phyloP scores from a whole-genome alignment of 306 rosid species.

The Crotalaria pallida region DNA sequence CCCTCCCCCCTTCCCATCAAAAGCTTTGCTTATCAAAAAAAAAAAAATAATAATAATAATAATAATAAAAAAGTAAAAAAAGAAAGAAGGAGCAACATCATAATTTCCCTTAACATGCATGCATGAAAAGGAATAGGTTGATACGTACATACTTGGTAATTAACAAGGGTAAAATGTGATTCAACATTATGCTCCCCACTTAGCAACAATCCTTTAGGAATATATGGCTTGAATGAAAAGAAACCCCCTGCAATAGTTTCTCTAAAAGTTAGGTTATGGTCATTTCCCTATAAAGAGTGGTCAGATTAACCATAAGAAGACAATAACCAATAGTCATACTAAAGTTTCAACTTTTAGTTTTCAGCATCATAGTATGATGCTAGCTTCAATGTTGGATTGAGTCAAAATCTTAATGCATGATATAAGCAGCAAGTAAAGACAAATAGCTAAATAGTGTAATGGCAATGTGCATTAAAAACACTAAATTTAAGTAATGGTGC shows the following conservation, averaged over 20 bases:
- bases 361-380: constrained; percentile 12
- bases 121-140: constrained; percentile 27
- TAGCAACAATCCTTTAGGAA: constrained; percentile 65
- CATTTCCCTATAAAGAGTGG: constrained; percentile 8
- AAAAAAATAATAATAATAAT: too few relatives aligned
- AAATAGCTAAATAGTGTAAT: constrained; percentile 14
- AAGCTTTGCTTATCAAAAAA: too few relatives aligned
- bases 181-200: constrained; percentile 69
- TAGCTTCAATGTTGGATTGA: neutral
- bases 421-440: neutral
- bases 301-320: constrained; percentile 11
- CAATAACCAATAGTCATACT: constrained; percentile 6
- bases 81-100: constrained; percentile 16
- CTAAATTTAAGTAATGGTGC: neutral
- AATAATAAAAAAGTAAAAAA: too few relatives aligned
- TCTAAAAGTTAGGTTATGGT: constrained; percentile 17
- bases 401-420: neutral
- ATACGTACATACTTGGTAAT: constrained; percentile 76
- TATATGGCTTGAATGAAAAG: constrained; percentile 78
- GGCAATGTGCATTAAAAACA: constrained; percentile 7
- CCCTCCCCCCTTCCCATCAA: too few relatives aligned
- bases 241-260: constrained; percentile 74
- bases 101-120: constrained; percentile 20
- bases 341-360: neutral
- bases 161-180: constrained; percentile 81